A percentile compares a stretch with the other conserved stretches of the same genome.
These are phyloP conservation scores for Jaenimonas drosophilae DNA, from an alignment of 208 protist species.

Conservation along the genomic window DNA sequence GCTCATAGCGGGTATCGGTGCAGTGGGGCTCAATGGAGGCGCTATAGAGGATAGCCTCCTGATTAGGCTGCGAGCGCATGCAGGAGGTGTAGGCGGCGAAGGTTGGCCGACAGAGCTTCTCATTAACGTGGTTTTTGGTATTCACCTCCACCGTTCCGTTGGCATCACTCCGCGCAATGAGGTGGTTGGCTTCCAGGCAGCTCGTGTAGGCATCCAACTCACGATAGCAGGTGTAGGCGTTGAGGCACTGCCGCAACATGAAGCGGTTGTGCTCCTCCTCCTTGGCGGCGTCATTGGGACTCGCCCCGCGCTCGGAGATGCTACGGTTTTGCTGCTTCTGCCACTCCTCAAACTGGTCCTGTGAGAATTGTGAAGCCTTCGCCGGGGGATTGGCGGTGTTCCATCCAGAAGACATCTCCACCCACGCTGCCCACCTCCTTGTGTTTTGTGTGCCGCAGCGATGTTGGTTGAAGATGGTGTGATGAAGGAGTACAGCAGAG, in stretches of 20 bases:
- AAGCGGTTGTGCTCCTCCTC: conserved; percentile 65
- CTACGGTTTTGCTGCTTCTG: conserved; percentile 33
- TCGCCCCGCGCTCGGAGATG: conserved; percentile 44
- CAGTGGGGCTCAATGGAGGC: conserved; percentile 48
- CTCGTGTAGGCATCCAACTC: conserved; percentile 63
- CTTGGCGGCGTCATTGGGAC: conserved; percentile 26
- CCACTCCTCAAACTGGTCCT: conserved; percentile 69
- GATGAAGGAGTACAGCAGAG: not conserved
- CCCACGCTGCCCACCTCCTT: too few species aligned
- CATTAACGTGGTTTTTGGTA: conserved; percentile 53
- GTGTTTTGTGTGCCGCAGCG: too few species aligned
- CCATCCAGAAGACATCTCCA: too few species aligned
- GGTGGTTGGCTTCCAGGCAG: conserved; percentile 52
- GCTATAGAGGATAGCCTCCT: conserved; percentile 50
- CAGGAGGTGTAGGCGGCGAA: conserved; percentile 55
- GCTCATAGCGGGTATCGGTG: conserved; percentile 9
- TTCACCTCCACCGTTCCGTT: conserved; percentile 44
- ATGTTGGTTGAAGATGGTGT: not conserved
- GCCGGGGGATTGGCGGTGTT: too few species aligned
- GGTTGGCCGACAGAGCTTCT: conserved; percentile 40
- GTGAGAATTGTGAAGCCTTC: conserved; percentile 50
- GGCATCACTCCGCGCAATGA: conserved; percentile 23
- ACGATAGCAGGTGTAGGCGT: conserved; percentile 71
- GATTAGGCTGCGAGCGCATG: conserved; percentile 48
- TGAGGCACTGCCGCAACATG: conserved; percentile 77